Percentiles rank a stretch among this genome's conserved stretches.
Evolutionary conservation across 2,329 filamentous ascomycete genomes (phyloP).

Genomic region (Colletotrichum paranaense): DNA sequence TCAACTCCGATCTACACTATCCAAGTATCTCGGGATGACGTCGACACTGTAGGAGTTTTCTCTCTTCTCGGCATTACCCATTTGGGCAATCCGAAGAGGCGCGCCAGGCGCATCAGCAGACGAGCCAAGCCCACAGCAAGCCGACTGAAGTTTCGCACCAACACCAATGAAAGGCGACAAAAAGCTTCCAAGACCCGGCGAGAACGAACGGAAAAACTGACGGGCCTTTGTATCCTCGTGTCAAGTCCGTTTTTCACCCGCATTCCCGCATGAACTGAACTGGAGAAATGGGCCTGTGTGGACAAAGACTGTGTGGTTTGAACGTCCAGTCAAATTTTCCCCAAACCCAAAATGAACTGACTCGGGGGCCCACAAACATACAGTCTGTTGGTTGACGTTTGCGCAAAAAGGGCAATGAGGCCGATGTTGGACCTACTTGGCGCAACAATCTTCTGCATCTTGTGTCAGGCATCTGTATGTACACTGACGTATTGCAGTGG

Average conservation of each 20-base stretch:
- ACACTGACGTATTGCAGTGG: slow-evolving; percentile 20
- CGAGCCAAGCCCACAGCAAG: slow-evolving; percentile 18
- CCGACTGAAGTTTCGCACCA: background rate
- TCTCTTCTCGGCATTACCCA: background rate
- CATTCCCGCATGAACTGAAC: slow-evolving; percentile 17
- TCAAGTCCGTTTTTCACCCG: background rate
- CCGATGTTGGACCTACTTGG: slow-evolving; percentile 23
- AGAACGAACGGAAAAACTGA: background rate
- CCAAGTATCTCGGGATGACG: slow-evolving; percentile 17
- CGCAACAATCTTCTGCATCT: slow-evolving; percentile 5
- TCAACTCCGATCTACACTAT: slow-evolving; percentile 3
- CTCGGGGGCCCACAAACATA: slow-evolving; percentile 1
- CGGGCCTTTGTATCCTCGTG: background rate
- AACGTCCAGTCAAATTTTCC: slow-evolving; percentile 1
- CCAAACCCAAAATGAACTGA: slow-evolving; percentile 14
- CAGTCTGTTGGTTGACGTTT: slow-evolving; percentile 13
- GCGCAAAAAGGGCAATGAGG: slow-evolving; percentile 14
- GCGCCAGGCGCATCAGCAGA: background rate
- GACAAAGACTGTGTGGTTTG: background rate
- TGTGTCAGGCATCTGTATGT: background rate
- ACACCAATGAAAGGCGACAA: slow-evolving; percentile 1
- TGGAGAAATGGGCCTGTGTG: background rate
- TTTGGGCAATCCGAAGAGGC: slow-evolving; percentile 20
- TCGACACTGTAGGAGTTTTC: slow-evolving; percentile 3
- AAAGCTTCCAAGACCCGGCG: background rate